Percentiles rank a stretch among this genome's conserved stretches.
Evolutionary conservation across 2,329 filamentous ascomycete species (phyloP).

Genomic region (Alternaria solani): DNA sequence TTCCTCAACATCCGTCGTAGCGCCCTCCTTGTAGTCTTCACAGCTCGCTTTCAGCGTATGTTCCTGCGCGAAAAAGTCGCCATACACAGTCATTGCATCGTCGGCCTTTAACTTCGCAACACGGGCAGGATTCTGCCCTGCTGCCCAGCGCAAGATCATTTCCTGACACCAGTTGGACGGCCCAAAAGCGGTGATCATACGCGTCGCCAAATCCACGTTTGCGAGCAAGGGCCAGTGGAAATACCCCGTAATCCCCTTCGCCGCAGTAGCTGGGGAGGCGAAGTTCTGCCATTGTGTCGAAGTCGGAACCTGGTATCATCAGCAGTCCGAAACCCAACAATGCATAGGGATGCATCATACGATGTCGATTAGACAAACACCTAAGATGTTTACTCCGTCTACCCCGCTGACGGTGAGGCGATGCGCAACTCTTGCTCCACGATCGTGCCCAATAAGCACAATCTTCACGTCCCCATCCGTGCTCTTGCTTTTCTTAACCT

Average conservation of each 20-base stretch:
- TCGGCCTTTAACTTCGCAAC: conserved; percentile 25
- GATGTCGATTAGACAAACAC: conserved; percentile 43
- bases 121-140: not conserved
- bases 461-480: conserved; percentile 24
- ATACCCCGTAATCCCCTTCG: conserved; percentile 55
- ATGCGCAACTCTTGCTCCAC: conserved; percentile 65
- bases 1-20: conserved; percentile 62
- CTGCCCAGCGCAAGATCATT: conserved; percentile 48
- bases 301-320: conserved; percentile 58
- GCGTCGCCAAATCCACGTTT: conserved; percentile 61
- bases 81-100: conserved; percentile 54
- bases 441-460: conserved; percentile 63
- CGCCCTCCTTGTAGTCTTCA: conserved; percentile 65
- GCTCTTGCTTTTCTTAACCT: conserved; percentile 25
- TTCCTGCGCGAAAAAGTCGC: conserved; percentile 52
- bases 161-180: conserved; percentile 51
- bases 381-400: conserved; percentile 50
- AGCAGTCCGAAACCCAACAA: not conserved
- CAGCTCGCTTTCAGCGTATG: conserved; percentile 60
- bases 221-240: conserved; percentile 69
- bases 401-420: conserved; percentile 61
- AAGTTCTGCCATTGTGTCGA: conserved; percentile 61
- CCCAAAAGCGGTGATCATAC: conserved; percentile 58
- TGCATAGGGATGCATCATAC: conserved; percentile 17
- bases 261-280: conserved; percentile 51